Conservation (phyloP, 2,329 filamentous ascomycete genomes). For the Cladophialophora carrionii region DNA sequence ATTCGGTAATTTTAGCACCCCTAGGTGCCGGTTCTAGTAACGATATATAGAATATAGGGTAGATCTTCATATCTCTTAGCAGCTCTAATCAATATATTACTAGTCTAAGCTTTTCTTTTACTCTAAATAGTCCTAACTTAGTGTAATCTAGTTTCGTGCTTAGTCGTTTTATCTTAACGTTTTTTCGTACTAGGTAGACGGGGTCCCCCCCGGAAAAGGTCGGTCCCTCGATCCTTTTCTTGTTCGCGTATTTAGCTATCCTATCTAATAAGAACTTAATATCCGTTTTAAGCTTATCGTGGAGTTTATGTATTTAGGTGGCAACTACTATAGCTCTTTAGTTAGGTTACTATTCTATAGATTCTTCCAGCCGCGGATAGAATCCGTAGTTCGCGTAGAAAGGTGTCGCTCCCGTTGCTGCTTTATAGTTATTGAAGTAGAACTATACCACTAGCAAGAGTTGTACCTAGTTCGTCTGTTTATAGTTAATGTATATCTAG, state of each 20-base stretch:
- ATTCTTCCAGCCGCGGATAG: no score
- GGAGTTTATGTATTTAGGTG: no score
- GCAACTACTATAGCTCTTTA: no score
- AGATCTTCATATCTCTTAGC: background rate
- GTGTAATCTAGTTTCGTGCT: background rate
- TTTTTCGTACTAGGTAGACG: background rate
- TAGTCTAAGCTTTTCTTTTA: background rate
- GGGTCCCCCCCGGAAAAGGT: background rate
- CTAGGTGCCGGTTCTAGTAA: background rate
- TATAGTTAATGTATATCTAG: no score
- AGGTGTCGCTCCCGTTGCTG: no score
- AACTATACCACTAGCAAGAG: no score
- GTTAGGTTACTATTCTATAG: no score
- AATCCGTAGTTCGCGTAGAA: no score
- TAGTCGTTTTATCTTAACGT: background rate
- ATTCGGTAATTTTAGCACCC: background rate
- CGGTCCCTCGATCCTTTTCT: background rate
- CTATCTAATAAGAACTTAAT: no score
- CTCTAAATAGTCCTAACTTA: background rate
- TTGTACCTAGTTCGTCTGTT: no score
- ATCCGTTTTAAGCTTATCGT: no score
- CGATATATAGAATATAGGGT: background rate
- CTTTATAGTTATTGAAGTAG: no score
- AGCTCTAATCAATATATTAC: background rate
- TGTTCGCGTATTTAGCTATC: background rate